Conservation (phyloP, 2,329 filamentous ascomycete genomes). For the Fonsecaea pedrosoi region DNA sequence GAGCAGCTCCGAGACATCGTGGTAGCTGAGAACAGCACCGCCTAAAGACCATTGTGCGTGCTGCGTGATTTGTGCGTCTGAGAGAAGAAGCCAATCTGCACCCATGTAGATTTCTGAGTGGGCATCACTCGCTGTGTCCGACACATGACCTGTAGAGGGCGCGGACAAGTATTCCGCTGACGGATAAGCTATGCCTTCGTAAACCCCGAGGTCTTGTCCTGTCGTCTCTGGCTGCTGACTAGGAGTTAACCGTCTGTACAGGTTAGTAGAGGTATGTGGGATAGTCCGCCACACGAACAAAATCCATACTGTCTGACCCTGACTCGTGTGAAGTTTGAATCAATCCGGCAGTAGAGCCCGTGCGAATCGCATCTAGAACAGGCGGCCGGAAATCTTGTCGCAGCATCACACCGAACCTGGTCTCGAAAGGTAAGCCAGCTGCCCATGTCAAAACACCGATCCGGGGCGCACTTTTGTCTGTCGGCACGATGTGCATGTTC, state of each 20-base stretch:
- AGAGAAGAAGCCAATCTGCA: constrained; percentile 16
- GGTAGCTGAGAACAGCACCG: constrained; percentile 17
- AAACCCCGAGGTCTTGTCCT: constrained; percentile 10
- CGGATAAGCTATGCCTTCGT: constrained; percentile 6
- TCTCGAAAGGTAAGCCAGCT: constrained; percentile 1
- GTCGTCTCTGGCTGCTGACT: constrained; percentile 21
- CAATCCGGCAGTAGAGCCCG: constrained; percentile 20
- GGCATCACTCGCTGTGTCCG: not conserved
- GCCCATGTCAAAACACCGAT: not conserved
- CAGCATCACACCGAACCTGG: constrained; percentile 26
- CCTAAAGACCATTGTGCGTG: constrained; percentile 14
- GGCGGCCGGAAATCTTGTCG: constrained; percentile 21
- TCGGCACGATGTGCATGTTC: constrained; percentile 23
- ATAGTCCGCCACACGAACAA: not conserved
- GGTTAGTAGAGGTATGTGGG: not conserved
- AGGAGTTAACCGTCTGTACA: not conserved
- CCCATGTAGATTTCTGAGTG: constrained; percentile 11
- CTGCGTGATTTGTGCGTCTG: constrained; percentile 11
- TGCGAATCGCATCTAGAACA: constrained; percentile 21
- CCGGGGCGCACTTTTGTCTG: constrained; percentile 16
- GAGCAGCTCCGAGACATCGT: constrained; percentile 16
- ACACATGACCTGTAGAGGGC: not conserved
- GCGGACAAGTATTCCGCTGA: constrained; percentile 2
- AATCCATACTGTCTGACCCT: constrained; percentile 19
- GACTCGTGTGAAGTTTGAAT: constrained; percentile 25